A percentile compares a stretch with the other conserved stretches of the same genome.
Evolutionary conservation across 169 alveolate genomes (phyloP).

Genomic region (Cryptosporidium parvum): DNA sequence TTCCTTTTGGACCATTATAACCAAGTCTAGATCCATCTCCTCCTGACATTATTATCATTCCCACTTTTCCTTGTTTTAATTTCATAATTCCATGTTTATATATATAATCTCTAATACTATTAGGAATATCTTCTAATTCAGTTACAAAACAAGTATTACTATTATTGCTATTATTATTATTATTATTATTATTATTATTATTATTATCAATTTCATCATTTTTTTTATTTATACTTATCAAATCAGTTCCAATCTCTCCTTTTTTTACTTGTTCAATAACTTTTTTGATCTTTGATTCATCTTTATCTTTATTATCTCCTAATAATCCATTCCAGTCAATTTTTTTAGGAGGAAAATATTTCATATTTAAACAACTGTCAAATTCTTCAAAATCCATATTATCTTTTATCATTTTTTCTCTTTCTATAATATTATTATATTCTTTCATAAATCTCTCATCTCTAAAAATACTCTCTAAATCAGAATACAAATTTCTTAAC

Average conservation of each 20-base stretch:
- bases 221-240: background rate
- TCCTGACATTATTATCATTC: constrained; percentile 87
- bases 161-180: background rate
- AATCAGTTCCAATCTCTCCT: background rate
- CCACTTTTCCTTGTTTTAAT: constrained; percentile 85
- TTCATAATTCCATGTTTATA: constrained; percentile 78
- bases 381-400: too few relatives aligned
- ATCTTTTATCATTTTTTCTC: background rate
- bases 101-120: background rate
- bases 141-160: background rate
- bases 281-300: background rate
- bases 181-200: too few relatives aligned
- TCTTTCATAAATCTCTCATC: constrained; percentile 16
- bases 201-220: background rate
- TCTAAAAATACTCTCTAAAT: background rate
- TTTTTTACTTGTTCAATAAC: background rate
- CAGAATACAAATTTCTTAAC: background rate
- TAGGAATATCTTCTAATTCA: constrained; percentile 15
- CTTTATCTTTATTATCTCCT: background rate
- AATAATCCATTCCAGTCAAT: constrained; percentile 1
- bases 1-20: constrained; percentile 87
- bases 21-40: constrained; percentile 92
- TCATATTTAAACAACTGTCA: background rate
- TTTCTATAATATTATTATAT: background rate
- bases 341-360: background rate